Percentiles rank a stretch among this genome's conserved stretches.
phyloP scores from a whole-genome alignment of 192 early-diverging fungal genomes.

The Martensiomyces pterosporus region DNA sequence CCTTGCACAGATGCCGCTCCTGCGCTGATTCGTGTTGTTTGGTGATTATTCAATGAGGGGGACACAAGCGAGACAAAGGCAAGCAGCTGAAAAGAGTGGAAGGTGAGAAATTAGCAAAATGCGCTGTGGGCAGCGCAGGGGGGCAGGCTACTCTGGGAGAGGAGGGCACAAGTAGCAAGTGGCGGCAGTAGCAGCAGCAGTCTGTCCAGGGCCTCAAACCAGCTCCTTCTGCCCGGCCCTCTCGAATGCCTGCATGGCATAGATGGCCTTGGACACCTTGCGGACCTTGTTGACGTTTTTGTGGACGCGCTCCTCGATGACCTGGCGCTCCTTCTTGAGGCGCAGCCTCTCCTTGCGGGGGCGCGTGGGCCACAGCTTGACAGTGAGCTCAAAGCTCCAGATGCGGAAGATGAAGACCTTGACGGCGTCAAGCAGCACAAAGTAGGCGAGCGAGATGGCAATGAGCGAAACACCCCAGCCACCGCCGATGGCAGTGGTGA shows the following conservation, averaged over 20 bases:
- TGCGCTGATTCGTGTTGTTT: too few species aligned
- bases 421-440: conserved; percentile 83
- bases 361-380: conserved; percentile 71
- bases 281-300: conserved; percentile 41
- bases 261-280: conserved; percentile 31
- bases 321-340: conserved; percentile 46
- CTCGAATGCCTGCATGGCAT: conserved; percentile 31
- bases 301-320: conserved; percentile 49
- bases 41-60: too few species aligned
- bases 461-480: conserved; percentile 71
- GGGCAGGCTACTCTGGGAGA: too few species aligned
- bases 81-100: too few species aligned
- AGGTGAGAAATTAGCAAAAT: too few species aligned
- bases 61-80: too few species aligned
- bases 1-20: too few species aligned
- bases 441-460: conserved; percentile 72
- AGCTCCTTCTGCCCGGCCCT: conserved; percentile 18
- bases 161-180: too few species aligned
- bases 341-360: conserved; percentile 60
- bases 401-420: conserved; percentile 80
- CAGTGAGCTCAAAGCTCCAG: conserved; percentile 91
- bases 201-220: too few species aligned
- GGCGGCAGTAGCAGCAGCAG: too few species aligned
- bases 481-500: conserved; percentile 62
- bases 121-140: too few species aligned